Conservation (phyloP, 1,284 basidiomycete species). For the Cryptococcus floricola region DNA sequence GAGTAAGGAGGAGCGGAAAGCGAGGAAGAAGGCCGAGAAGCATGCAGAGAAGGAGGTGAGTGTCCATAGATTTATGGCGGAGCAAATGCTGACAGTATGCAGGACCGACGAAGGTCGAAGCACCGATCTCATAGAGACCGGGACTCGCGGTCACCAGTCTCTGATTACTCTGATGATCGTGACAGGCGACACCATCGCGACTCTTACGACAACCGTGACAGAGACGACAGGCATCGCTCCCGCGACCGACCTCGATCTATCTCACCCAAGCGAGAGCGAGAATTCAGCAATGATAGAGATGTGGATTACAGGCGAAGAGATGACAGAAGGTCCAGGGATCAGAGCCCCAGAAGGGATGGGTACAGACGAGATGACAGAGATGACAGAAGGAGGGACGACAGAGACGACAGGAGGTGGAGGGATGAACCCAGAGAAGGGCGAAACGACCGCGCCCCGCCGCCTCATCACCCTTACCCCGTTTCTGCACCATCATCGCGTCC, state of each 20-base stretch:
- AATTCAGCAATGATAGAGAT: conserved; percentile 9
- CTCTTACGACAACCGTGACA: conserved; percentile 12
- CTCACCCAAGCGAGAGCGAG: conserved; percentile 16
- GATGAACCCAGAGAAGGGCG: conserved; percentile 8
- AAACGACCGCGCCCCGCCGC: conserved; percentile 30
- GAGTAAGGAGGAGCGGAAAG: conserved; percentile 57
- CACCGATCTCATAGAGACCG: conserved; percentile 14
- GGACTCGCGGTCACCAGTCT: conserved; percentile 23
- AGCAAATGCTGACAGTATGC: not conserved
- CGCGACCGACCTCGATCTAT: conserved; percentile 13
- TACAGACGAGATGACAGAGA: not conserved
- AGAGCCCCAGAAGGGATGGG: conserved; percentile 4
- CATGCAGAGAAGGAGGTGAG: conserved; percentile 25
- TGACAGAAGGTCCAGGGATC: conserved; percentile 6
- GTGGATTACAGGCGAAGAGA: conserved; percentile 11
- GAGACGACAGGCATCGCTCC: conserved; percentile 10
- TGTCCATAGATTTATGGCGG: not conserved
- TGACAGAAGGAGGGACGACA: conserved; percentile 3
- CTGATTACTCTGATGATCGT: conserved; percentile 27
- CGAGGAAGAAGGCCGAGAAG: conserved; percentile 59
- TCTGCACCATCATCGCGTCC: conserved; percentile 12
- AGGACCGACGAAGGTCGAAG: conserved; percentile 37
- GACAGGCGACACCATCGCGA: conserved; percentile 13
- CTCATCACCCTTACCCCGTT: conserved; percentile 21
- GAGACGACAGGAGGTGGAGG: conserved; percentile 7